phyloP scores from a whole-genome alignment of 148 eudicot genomes.

The Spergularia marina region DNA sequence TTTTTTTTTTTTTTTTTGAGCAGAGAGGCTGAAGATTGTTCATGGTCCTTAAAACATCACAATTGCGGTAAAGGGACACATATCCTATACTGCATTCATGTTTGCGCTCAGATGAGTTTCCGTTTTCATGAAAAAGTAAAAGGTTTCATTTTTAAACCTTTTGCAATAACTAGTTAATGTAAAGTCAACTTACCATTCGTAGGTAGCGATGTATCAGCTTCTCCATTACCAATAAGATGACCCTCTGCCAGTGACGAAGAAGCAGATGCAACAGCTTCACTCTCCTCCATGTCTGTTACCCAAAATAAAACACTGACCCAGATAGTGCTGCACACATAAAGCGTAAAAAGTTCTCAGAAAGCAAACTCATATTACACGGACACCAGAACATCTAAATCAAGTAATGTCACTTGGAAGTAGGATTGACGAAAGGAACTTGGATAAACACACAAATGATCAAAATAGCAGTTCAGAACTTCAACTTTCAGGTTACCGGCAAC shows the following conservation, averaged over 20 bases:
- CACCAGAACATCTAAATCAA: not conserved
- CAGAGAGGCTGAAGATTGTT: not conserved
- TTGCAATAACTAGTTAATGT: not conserved
- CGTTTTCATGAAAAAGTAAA: not conserved
- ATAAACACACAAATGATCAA: no score
- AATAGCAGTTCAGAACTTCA: no score
- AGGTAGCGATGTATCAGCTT: conserved; percentile 7
- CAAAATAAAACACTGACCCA: not conserved
- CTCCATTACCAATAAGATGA: conserved; percentile 10
- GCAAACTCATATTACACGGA: not conserved
- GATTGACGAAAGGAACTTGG: no score
- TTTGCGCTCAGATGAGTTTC: not conserved
- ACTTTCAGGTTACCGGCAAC: no score
- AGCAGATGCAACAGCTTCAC: not conserved
- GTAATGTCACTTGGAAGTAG: no score
- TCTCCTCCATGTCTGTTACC: conserved; percentile 19
- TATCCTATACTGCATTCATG: not conserved
- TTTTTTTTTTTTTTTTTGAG: no score
- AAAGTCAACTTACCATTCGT: conserved; percentile 9
- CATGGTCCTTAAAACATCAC: not conserved
- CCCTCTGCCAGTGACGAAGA: conserved; percentile 9
- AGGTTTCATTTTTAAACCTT: not conserved
- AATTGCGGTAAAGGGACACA: not conserved
- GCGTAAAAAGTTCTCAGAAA: not conserved
- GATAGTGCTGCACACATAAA: not conserved